A percentile compares a stretch with the other conserved stretches of the same genome.
phyloP scores from a whole-genome alignment of 73 alveolate species.

The Paramecium octaurelia region DNA sequence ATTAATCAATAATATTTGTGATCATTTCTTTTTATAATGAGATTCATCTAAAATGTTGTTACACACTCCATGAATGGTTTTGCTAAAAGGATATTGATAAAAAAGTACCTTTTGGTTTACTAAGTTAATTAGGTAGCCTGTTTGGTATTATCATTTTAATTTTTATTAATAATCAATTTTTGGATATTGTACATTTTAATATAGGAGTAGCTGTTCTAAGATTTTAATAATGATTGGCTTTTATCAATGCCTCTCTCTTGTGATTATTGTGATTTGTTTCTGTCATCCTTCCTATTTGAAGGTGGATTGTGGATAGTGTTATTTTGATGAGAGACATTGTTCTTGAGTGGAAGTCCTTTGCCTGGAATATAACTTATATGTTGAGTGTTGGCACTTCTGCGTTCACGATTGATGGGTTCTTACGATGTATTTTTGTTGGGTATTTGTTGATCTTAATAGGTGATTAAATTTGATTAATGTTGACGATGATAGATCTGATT shows the following conservation, averaged over 20 bases:
- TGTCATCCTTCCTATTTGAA: neutral
- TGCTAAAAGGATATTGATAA: neutral
- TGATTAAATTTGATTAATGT: neutral
- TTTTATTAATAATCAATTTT: neutral
- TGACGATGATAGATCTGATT: neutral
- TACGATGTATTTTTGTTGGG: neutral
- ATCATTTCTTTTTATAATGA: constrained; percentile 1
- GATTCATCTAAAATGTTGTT: constrained; percentile 10
- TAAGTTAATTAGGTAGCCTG: neutral
- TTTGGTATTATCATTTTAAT: neutral
- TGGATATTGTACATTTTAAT: neutral
- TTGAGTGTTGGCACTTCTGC: neutral
- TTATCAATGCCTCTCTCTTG: neutral
- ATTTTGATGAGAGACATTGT: neutral
- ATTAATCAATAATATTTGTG: neutral
- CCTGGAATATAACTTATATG: constrained; percentile 16
- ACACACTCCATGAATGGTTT: neutral
- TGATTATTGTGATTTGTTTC: neutral
- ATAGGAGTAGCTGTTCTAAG: neutral
- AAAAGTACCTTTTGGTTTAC: neutral
- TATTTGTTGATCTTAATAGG: neutral
- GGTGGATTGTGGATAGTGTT: neutral
- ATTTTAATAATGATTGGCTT: neutral
- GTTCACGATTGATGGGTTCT: neutral
- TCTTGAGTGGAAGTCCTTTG: neutral